Base-by-base conservation (phyloP, 2,329 filamentous ascomycete species). In the Macroventuria anomochaeta region DNA sequence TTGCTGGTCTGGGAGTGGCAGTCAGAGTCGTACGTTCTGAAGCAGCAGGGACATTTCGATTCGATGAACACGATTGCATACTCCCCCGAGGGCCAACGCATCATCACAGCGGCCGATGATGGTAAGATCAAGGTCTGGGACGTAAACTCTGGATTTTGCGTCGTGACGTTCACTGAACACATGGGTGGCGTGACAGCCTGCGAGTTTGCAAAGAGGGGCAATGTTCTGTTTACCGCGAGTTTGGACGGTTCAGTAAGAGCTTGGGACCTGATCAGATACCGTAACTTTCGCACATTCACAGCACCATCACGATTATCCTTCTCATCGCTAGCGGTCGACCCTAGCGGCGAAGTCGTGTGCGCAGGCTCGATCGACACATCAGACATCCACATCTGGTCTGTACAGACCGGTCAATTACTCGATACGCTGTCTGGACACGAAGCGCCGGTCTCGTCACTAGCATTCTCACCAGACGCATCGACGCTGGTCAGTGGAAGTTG, bases 1-100 rank as follows among this genome's bases (percentile, higher is more conserved):
- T 81, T 99, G n/a, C 79, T 99, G 3, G 95, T 99, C 3, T 99
- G 95, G 95, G 95, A 99, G 74, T 99, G 96, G 93, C 93, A 97
- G 72, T 99, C 95, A 0, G 96, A 99, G 75, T 97, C 93, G 5
- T 99, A 99, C 75, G 96, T 99, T 53, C 80, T 99, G 40, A 99
- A 99, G 77, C 95, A 99, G 71, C 95, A 97, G 75, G 95, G 93
- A 0, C 95, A 99, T 76, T 93, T 96, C 61, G 95, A 99, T 73
- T 89, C 91, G 2, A 93, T 97, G 85, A 97, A 97, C 75, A 85
- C 92, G 0, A 81, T 99, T 3, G 88, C 90, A 7, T 99, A 97
- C 76, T 93, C 95, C 5, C 93, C 95, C 0, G 93, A 97, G 68
- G 93, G 95, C 4, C 91, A 96, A 69, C 88, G 90, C 32, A 91